Base-by-base conservation (phyloP, 2,329 filamentous ascomycete genomes). In the Basipetospora sp. region DNA sequence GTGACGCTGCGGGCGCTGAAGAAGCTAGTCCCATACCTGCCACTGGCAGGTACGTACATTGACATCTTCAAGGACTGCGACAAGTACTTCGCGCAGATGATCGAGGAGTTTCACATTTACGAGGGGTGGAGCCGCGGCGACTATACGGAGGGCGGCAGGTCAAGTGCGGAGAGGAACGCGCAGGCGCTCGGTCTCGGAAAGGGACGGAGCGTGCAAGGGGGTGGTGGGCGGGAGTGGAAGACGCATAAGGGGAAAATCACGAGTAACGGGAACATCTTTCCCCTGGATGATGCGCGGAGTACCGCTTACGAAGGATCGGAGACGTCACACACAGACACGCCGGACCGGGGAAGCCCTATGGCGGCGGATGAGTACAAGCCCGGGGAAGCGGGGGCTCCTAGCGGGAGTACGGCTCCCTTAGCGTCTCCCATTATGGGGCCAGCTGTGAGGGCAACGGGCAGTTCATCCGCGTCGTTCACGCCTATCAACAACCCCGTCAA, bases 21-120 rank as follows among this genome's bases (percentile, higher is more conserved):
- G 2, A 60, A 64, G 32, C 70, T 77, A 62, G 59, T 64, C 0
- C 53, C 53, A 3, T 64, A 63, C 48, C 53, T 75, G 31, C 64
- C 65, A 39, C 73, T 76, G 68, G 71, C 71, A 2, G 60, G 61
- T 20, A 67, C 64, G 3, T 77, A 74, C 51, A 61, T 67, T 39
- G 57, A 54, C 33, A 68, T 71, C 6, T 64, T 77, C 39, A 55
- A 58, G 19, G 62, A 65, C 13, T 68, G 72, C 58, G 62, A 71
- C 44, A 50, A 52, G 3, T 76, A 69, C 45, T 76, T 71, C 44
- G 49, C 57, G 2, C 55, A 51, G 2, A 57, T 20, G 67, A 74
- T 41, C 69, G 65, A 42, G 22, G 48, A 51, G 20, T 48, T 41
- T 46, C 52, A 56, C 40, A 44, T 50, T 13, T 41, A 48, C 14